Evolutionary conservation across 2,329 filamentous ascomycete species (phyloP).

Genomic region (Hymenoscyphus infarciens): DNA sequence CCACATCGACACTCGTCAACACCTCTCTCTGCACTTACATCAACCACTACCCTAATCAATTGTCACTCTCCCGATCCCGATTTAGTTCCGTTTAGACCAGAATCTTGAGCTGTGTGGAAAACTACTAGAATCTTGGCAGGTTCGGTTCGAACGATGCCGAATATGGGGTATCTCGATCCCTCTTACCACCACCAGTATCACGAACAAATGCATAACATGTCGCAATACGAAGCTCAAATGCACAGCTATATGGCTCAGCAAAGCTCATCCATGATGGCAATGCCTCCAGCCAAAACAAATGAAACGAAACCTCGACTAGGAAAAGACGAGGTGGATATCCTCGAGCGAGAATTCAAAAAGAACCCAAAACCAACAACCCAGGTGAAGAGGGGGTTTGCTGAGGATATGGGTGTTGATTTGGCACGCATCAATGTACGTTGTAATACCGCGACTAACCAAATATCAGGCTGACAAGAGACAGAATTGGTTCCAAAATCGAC

Average conservation of each 20-base stretch:
- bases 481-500: slow-evolving; percentile 69
- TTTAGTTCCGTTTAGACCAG: not conserved
- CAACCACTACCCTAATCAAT: not conserved
- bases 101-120: slow-evolving; percentile 3
- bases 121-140: slow-evolving; percentile 16
- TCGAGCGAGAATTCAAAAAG: slow-evolving; percentile 60
- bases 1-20: not conserved
- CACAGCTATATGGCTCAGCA: slow-evolving; percentile 24
- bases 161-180: slow-evolving; percentile 31
- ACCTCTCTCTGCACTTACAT: not conserved
- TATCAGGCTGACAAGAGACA: slow-evolving; percentile 37
- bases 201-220: slow-evolving; percentile 21
- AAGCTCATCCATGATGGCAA: slow-evolving; percentile 35
- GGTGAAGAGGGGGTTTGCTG: slow-evolving; percentile 57
- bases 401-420: slow-evolving; percentile 59
- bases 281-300: slow-evolving; percentile 28
- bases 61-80: not conserved
- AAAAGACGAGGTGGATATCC: slow-evolving; percentile 55
- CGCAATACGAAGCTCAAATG: slow-evolving; percentile 24
- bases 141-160: slow-evolving; percentile 19
- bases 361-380: slow-evolving; percentile 63
- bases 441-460: slow-evolving; percentile 38
- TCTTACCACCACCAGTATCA: slow-evolving; percentile 24
- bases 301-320: slow-evolving; percentile 42
- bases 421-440: slow-evolving; percentile 60